Conservation (phyloP, 345 rosid species). For the Erucastrum elatum region DNA sequence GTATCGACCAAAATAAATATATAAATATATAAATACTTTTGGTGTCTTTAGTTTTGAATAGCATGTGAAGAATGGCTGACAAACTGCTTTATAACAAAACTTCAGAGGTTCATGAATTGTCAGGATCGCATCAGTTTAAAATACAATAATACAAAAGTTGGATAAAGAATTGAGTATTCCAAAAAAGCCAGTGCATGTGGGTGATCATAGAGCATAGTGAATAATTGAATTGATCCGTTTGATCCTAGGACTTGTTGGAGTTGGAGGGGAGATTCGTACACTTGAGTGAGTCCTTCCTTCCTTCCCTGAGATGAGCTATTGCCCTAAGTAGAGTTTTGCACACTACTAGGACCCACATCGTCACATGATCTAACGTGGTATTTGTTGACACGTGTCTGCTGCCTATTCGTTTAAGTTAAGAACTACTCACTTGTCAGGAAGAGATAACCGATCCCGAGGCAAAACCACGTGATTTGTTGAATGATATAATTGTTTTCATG, state of each 20-base stretch:
- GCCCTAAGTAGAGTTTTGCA: slow-evolving; percentile 16
- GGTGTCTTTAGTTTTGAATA: slow-evolving; percentile 28
- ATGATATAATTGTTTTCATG: slow-evolving; percentile 20
- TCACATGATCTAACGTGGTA: slow-evolving; percentile 45
- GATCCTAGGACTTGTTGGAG: slow-evolving; percentile 34
- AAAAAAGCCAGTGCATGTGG: slow-evolving; percentile 35
- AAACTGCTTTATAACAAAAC: slow-evolving; percentile 34
- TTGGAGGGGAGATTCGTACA: slow-evolving; percentile 31
- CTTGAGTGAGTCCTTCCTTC: slow-evolving; percentile 16
- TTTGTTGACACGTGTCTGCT: slow-evolving; percentile 25
- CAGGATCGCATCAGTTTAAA: slow-evolving; percentile 33
- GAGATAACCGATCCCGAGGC: slow-evolving; percentile 45
- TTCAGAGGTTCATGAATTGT: slow-evolving; percentile 36
- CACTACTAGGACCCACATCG: slow-evolving; percentile 39
- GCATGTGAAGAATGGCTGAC: slow-evolving; percentile 41
- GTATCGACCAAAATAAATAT: not conserved
- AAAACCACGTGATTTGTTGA: slow-evolving; percentile 55
- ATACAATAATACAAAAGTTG: slow-evolving; percentile 2
- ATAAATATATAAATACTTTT: not conserved
- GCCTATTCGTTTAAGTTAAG: slow-evolving; percentile 12
- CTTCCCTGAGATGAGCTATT: not conserved
- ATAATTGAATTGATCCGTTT: slow-evolving; percentile 33
- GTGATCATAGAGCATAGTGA: slow-evolving; percentile 29
- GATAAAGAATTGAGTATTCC: slow-evolving; percentile 32
- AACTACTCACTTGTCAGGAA: slow-evolving; percentile 36